phyloP scores from a whole-genome alignment of 306 rosid species.

The Dryas alaskensis region DNA sequence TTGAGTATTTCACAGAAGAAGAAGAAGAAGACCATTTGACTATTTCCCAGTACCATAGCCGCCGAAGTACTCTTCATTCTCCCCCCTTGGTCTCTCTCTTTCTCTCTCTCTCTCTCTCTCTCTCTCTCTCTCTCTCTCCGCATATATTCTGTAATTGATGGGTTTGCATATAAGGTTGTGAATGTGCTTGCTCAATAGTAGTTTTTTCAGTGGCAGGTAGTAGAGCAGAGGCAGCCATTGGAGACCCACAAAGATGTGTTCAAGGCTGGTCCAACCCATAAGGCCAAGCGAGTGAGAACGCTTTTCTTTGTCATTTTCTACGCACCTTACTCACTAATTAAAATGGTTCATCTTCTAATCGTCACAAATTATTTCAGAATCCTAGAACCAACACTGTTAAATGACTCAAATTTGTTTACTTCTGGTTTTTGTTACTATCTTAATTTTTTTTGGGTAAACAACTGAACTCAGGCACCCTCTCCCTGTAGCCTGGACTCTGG shows the following conservation, averaged over 20 bases:
- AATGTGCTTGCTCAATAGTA: not conserved
- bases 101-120: not conserved
- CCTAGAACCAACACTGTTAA: no score
- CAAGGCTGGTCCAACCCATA: not conserved
- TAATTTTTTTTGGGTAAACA: no score
- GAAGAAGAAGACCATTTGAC: not conserved
- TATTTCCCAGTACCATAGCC: constrained; percentile 1
- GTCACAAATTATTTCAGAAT: no score
- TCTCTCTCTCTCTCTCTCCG: not conserved
- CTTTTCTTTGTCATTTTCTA: not conserved
- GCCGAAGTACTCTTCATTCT: not conserved
- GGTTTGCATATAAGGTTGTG: not conserved
- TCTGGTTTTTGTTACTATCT: no score
- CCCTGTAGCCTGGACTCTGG: no score
- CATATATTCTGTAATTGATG: not conserved
- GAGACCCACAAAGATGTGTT: not conserved
- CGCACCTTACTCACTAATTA: not conserved
- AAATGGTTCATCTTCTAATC: no score
- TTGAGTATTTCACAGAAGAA: no score
- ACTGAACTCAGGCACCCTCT: no score
- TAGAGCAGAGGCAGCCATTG: not conserved
- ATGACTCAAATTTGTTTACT: no score
- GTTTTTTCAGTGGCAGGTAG: not conserved
- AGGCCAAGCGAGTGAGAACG: constrained; percentile 1
- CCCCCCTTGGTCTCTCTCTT: no score